Evolutionary conservation across 129 eudicot genomes (phyloP).

Genomic region (Gnaphalium uliginosum): DNA sequence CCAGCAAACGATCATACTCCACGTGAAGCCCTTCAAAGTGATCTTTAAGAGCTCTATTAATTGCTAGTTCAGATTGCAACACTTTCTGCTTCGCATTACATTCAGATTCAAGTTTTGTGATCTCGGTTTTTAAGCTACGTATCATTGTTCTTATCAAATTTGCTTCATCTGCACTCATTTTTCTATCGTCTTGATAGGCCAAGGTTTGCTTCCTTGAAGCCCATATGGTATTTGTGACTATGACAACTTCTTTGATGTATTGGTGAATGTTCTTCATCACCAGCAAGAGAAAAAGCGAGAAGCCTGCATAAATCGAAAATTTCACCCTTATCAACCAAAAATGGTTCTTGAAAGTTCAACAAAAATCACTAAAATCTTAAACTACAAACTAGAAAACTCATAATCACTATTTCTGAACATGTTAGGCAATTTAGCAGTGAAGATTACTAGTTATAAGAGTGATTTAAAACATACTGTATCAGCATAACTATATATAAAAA

Average conservation of each 20-base stretch:
- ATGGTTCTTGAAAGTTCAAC: neutral
- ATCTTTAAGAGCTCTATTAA: conserved; percentile 40
- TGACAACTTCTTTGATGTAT: conserved; percentile 47
- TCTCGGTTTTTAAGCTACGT: conserved; percentile 32
- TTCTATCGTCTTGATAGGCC: conserved; percentile 42
- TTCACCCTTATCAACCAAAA: neutral
- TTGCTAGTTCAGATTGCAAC: conserved; percentile 40
- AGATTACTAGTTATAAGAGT: neutral
- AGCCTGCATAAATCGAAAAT: conserved; percentile 44
- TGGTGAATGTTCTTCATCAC: conserved; percentile 53
- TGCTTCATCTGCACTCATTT: conserved; percentile 36
- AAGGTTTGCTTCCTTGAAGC: conserved; percentile 47
- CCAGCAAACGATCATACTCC: conserved; percentile 51
- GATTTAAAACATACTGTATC: neutral
- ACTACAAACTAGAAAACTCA: neutral
- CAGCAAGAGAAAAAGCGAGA: conserved; percentile 55
- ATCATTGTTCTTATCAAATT: conserved; percentile 44
- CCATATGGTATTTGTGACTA: conserved; percentile 43
- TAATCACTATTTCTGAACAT: neutral
- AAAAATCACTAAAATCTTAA: neutral
- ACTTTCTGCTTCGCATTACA: conserved; percentile 42
- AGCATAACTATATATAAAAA: neutral
- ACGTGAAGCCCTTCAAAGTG: conserved; percentile 48
- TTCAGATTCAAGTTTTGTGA: conserved; percentile 50
- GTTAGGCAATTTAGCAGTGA: neutral